Conservation (phyloP, 192 early-diverging fungal genomes). For the Irineochytrium annulatum region DNA sequence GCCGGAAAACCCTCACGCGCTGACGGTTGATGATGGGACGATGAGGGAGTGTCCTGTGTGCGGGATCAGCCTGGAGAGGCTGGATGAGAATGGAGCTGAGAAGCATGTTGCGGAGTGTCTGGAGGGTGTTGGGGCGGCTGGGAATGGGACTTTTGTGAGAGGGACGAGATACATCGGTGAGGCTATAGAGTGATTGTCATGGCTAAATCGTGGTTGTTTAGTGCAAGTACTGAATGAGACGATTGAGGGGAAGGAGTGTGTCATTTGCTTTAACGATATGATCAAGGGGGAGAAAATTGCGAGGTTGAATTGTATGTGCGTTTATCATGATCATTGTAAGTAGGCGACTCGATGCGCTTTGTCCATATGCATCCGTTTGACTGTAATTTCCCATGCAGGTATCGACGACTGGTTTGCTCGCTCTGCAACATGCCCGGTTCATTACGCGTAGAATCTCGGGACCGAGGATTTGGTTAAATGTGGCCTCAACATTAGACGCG, state of each 20-base stretch:
- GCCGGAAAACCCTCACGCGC: slow-evolving; percentile 5
- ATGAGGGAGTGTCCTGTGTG: slow-evolving; percentile 79
- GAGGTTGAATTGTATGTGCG: slow-evolving; percentile 82
- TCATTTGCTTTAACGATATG: slow-evolving; percentile 89
- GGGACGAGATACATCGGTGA: slow-evolving; percentile 66
- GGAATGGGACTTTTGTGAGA: slow-evolving; percentile 35
- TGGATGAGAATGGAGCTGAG: slow-evolving; percentile 47
- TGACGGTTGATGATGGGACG: slow-evolving; percentile 35
- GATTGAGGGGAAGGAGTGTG: slow-evolving; percentile 62
- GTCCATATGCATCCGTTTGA: neutral
- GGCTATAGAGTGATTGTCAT: slow-evolving; percentile 4
- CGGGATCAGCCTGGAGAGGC: slow-evolving; percentile 39
- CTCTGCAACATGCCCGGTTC: slow-evolving; percentile 75
- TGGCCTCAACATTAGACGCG: no score
- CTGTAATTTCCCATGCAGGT: neutral
- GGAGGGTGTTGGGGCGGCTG: slow-evolving; percentile 28
- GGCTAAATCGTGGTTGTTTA: slow-evolving; percentile 2
- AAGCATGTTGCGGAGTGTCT: slow-evolving; percentile 64
- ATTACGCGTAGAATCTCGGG: slow-evolving; percentile 69
- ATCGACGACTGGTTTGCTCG: slow-evolving; percentile 76
- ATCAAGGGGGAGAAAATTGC: slow-evolving; percentile 67
- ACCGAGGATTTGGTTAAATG: no score
- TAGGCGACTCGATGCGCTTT: neutral
- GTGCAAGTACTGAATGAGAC: slow-evolving; percentile 34
- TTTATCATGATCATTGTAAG: slow-evolving; percentile 75